Percentiles rank a stretch among this genome's conserved stretches.
These are phyloP conservation scores for Monosporascus sp. DNA, from an alignment of 2,329 filamentous ascomycete species.

Conservation along the genomic window DNA sequence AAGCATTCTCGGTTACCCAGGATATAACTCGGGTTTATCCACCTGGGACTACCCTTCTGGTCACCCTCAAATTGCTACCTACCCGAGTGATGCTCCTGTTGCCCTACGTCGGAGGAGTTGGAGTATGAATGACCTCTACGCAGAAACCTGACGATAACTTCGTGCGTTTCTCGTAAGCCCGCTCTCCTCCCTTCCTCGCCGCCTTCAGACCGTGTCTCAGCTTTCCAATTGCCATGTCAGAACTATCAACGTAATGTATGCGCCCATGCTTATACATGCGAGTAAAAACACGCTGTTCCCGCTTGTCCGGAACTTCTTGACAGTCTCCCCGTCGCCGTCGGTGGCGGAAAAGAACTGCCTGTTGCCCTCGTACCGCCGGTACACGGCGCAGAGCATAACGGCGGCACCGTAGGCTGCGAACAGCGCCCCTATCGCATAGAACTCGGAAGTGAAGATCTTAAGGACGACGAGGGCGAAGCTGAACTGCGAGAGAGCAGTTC, in stretches of 20 bases:
- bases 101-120: no score
- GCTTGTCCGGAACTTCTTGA: slow-evolving; percentile 58
- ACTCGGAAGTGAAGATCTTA: slow-evolving; percentile 94
- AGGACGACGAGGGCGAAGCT: slow-evolving; percentile 91
- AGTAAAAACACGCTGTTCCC: slow-evolving; percentile 58
- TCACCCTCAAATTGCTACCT: no score
- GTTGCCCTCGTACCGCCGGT: slow-evolving; percentile 87
- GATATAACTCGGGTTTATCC: no score
- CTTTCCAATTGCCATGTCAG: slow-evolving; percentile 44
- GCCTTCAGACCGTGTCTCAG: slow-evolving; percentile 27
- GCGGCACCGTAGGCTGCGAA: slow-evolving; percentile 89
- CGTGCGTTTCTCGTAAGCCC: not conserved
- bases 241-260: slow-evolving; percentile 53
- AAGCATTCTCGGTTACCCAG: no score
- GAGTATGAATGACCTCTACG: no score
- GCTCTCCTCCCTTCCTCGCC: slow-evolving; percentile 8
- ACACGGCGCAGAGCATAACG: slow-evolving; percentile 76
- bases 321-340: slow-evolving; percentile 36
- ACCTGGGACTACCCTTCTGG: no score
- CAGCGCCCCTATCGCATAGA: slow-evolving; percentile 93
- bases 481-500: slow-evolving; percentile 91
- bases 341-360: slow-evolving; percentile 78
- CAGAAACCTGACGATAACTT: not conserved
- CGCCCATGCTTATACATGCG: slow-evolving; percentile 50
- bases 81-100: no score